A percentile compares a stretch with the other conserved stretches of the same genome.
phyloP scores from a whole-genome alignment of 139 green algal genomes.

The Choricystis sp. region DNA sequence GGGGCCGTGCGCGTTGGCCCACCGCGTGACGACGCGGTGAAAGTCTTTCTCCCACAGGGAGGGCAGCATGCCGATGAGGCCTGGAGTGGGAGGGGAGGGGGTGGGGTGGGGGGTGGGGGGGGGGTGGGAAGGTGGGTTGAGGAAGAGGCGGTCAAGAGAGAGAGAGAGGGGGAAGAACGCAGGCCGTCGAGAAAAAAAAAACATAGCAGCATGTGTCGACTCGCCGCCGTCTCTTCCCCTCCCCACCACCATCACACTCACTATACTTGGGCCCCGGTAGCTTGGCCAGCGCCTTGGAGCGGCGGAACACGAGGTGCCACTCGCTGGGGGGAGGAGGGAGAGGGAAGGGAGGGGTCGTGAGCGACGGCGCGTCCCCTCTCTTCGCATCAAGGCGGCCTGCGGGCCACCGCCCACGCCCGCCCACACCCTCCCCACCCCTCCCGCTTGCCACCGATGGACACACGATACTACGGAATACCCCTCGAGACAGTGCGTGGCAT shows the following conservation, averaged over 20 bases:
- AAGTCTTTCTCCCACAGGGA: not conserved
- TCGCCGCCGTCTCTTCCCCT: not conserved
- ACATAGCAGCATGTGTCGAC: not conserved
- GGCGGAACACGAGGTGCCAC: not conserved
- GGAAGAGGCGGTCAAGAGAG: no score
- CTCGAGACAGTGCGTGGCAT: no score
- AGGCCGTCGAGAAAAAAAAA: no score
- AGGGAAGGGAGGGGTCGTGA: not conserved
- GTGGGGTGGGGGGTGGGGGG: not conserved
- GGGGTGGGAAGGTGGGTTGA: not conserved
- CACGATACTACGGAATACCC: no score
- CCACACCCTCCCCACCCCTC: no score
- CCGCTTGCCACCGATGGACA: no score
- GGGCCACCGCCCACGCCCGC: no score
- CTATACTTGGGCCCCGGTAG: not conserved
- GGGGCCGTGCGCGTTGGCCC: not conserved
- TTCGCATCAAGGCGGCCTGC: no score
- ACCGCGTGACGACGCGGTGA: not conserved
- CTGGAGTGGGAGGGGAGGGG: not conserved
- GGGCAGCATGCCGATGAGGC: not conserved
- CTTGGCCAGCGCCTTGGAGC: not conserved
- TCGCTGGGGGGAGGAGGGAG: not conserved
- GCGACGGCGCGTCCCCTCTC: no score
- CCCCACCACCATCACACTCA: not conserved
- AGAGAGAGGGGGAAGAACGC: not conserved